Evolutionary conservation across 805 yeast species (phyloP).

Genomic region (Dipodascopsis tothii): DNA sequence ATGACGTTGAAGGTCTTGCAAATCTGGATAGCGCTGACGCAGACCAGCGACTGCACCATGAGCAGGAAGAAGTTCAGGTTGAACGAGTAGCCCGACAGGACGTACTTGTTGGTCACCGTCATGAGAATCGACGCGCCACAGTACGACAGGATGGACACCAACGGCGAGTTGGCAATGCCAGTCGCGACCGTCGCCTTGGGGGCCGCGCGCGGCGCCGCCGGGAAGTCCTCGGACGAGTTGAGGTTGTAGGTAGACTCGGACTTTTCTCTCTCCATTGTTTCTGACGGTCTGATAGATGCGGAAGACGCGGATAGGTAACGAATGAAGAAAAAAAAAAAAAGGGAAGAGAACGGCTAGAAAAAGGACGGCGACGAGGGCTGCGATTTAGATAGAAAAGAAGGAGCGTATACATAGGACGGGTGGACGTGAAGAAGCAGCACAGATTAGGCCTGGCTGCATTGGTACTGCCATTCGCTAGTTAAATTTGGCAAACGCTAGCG

Average conservation of each 20-base stretch:
- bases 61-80: slow-evolving; percentile 81
- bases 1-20: slow-evolving; percentile 69
- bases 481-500: too few relatives aligned
- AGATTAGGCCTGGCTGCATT: too few relatives aligned
- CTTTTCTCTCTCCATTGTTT: slow-evolving; percentile 23
- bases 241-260: slow-evolving; percentile 10
- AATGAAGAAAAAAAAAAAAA: too few relatives aligned
- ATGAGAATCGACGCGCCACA: slow-evolving; percentile 90
- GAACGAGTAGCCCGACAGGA: slow-evolving; percentile 69
- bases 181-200: slow-evolving; percentile 5
- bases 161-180: slow-evolving; percentile 15
- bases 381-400: too few relatives aligned
- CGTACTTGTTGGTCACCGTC: slow-evolving; percentile 96
- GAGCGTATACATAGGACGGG: too few relatives aligned
- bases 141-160: slow-evolving; percentile 38
- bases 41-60: slow-evolving; percentile 82
- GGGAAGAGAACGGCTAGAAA: too few relatives aligned
- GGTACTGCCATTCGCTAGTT: too few relatives aligned
- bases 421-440: too few relatives aligned
- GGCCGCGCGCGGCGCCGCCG: not conserved
- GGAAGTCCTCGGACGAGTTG: slow-evolving; percentile 13
- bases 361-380: too few relatives aligned
- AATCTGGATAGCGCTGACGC: slow-evolving; percentile 63
- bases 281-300: too few relatives aligned
- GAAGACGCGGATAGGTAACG: too few relatives aligned